phyloP scores from a whole-genome alignment of 108 stramenopile genomes.

The Nannochloropsis salina region DNA sequence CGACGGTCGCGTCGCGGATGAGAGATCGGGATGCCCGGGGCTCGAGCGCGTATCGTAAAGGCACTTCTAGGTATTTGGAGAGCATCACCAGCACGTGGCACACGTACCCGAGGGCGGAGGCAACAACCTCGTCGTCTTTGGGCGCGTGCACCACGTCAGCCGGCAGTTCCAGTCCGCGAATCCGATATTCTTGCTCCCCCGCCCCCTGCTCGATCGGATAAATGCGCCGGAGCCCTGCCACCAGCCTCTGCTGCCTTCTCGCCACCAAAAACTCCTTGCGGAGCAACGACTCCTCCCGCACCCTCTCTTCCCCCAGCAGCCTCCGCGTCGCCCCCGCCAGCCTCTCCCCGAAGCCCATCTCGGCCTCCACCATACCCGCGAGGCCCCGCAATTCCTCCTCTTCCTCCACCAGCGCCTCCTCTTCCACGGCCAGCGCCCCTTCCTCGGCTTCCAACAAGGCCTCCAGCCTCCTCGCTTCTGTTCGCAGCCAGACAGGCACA shows the following conservation, averaged over 20 bases:
- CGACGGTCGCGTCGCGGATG: not conserved
- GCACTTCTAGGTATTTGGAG: constrained; percentile 15
- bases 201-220: not conserved
- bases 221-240: not conserved
- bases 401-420: not conserved
- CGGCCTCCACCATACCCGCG: not conserved
- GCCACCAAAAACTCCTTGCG: not conserved
- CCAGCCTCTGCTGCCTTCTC: not conserved
- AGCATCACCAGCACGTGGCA: constrained; percentile 8
- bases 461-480: not conserved
- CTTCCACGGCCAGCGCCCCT: not conserved
- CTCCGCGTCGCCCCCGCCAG: too few species aligned
- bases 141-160: not conserved
- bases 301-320: not conserved
- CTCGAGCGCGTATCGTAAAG: constrained; percentile 18
- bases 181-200: not conserved
- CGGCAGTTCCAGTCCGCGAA: not conserved
- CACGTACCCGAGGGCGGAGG: constrained; percentile 21
- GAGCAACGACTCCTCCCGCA: not conserved
- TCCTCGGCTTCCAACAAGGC: not conserved
- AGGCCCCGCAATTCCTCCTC: not conserved
- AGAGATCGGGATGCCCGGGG: constrained; percentile 13
- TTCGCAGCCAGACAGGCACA: not conserved
- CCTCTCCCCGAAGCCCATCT: not conserved
- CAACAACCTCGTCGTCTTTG: constrained; percentile 7